phyloP scores from a whole-genome alignment of 2,329 filamentous ascomycete genomes.

The Scleromitrula shiraiana region DNA sequence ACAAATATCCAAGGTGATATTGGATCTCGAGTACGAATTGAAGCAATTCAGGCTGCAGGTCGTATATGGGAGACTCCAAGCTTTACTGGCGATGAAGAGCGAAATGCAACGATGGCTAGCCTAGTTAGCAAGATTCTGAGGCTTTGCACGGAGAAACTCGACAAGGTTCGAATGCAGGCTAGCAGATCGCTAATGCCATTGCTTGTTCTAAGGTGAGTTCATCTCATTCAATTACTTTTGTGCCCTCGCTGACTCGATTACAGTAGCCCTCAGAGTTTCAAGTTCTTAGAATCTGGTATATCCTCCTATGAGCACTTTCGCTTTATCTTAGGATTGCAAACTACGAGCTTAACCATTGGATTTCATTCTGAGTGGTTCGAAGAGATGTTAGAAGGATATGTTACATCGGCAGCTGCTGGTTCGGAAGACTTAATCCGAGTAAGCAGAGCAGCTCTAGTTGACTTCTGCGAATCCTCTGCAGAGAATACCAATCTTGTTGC shows the following conservation, averaged over 20 bases:
- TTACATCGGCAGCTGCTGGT: constrained; percentile 69
- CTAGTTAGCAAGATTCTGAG: constrained; percentile 40
- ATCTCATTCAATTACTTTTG: too few species aligned
- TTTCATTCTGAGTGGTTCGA: too few species aligned
- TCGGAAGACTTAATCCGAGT: constrained; percentile 67
- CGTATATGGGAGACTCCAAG: constrained; percentile 23
- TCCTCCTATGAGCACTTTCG: constrained; percentile 17
- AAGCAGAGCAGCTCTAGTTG: constrained; percentile 55
- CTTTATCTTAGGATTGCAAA: constrained; percentile 15
- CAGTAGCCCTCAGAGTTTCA: not conserved
- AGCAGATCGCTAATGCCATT: constrained; percentile 44
- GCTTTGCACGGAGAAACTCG: constrained; percentile 80
- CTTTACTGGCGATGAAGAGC: not conserved
- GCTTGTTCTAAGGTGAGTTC: constrained; percentile 2
- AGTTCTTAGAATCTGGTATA: constrained; percentile 1
- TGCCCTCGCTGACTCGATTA: not conserved
- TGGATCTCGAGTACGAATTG: constrained; percentile 75
- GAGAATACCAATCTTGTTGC: constrained; percentile 37
- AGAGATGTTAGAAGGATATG: constrained; percentile 58
- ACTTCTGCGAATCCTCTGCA: constrained; percentile 35
- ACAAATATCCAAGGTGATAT: constrained; percentile 78
- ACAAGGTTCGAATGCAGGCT: constrained; percentile 68
- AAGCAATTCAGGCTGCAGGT: constrained; percentile 64
- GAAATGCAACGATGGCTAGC: constrained; percentile 10
- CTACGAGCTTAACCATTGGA: constrained; percentile 11